A percentile compares a stretch with the other conserved stretches of the same genome.
Evolutionary conservation across 768 basidiomycete genomes (phyloP).

Genomic region (Mycena pura): DNA sequence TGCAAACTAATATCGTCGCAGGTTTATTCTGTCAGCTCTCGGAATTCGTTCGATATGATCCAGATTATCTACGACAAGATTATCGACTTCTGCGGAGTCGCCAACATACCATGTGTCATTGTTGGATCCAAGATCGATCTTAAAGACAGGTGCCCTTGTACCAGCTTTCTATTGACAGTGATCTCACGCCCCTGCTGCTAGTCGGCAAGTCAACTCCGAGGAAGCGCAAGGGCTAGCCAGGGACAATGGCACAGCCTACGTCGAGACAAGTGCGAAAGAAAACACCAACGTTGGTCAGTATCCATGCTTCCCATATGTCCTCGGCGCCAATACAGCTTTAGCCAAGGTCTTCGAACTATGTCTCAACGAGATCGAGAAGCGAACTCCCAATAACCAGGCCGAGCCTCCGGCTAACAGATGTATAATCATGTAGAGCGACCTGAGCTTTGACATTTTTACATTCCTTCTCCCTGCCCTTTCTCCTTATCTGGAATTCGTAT

Average conservation of each 20-base stretch:
- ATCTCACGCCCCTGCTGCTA: slow-evolving; percentile 37
- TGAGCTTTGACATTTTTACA: slow-evolving; percentile 8
- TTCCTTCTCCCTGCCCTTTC: slow-evolving; percentile 5
- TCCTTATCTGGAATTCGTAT: slow-evolving; percentile 10
- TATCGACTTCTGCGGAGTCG: slow-evolving; percentile 83
- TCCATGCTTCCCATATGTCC: neutral
- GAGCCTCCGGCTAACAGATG: slow-evolving; percentile 55
- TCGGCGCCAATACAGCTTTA: slow-evolving; percentile 34
- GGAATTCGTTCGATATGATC: slow-evolving; percentile 95
- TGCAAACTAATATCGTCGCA: neutral
- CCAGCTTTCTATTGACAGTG: slow-evolving; percentile 30
- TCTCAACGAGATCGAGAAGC: slow-evolving; percentile 83
- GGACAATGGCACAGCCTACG: slow-evolving; percentile 75
- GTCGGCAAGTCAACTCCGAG: slow-evolving; percentile 74
- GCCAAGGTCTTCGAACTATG: slow-evolving; percentile 88
- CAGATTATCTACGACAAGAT: slow-evolving; percentile 95
- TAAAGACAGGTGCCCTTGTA: slow-evolving; percentile 63
- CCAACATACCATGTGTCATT: slow-evolving; percentile 91
- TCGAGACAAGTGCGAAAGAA: slow-evolving; percentile 92
- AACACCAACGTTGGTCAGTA: slow-evolving; percentile 88
- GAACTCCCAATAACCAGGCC: slow-evolving; percentile 50
- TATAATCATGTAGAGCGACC: slow-evolving; percentile 57
- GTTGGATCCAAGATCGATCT: slow-evolving; percentile 94
- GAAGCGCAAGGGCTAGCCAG: slow-evolving; percentile 82
- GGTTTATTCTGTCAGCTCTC: slow-evolving; percentile 89